Evolutionary conservation across 805 yeast species (phyloP).

Genomic region (Helenozyma rhizophorensis): DNA sequence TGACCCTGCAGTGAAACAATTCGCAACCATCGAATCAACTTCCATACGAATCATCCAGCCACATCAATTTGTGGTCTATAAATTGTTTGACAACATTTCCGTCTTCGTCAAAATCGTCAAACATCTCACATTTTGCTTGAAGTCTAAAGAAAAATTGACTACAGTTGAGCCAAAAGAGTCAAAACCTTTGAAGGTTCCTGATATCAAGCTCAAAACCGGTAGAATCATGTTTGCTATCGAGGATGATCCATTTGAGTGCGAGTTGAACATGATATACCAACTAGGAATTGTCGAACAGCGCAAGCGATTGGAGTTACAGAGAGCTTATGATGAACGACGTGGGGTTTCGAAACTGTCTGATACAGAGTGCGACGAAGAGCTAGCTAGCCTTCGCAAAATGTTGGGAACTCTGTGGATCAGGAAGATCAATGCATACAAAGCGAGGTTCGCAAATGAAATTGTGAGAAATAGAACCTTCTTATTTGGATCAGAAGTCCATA

Average conservation of each 20-base stretch:
- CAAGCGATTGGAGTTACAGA: conserved; percentile 29
- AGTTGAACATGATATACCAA: conserved; percentile 38
- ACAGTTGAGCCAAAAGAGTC: conserved; percentile 30
- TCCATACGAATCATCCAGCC: conserved; percentile 34
- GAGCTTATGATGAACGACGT: conserved; percentile 16
- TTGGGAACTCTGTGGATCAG: conserved; percentile 53
- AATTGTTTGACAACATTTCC: conserved; percentile 36
- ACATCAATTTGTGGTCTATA: conserved; percentile 32
- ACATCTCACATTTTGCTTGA: conserved; percentile 27
- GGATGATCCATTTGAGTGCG: conserved; percentile 42
- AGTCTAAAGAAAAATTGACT: conserved; percentile 13
- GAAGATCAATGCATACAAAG: conserved; percentile 48
- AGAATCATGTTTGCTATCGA: conserved; percentile 33
- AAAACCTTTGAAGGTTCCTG: conserved; percentile 24
- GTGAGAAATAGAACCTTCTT: conserved; percentile 21
- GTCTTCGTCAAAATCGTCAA: conserved; percentile 30
- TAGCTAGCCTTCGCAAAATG: conserved; percentile 4
- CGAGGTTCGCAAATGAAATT: conserved; percentile 9
- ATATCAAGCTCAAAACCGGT: conserved; percentile 22
- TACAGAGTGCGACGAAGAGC: conserved; percentile 2
- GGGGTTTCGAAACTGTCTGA: background rate
- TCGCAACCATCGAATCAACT: conserved; percentile 13
- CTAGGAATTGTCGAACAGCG: conserved; percentile 37
- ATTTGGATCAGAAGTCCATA: conserved; percentile 30
- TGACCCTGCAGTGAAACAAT: conserved; percentile 3